These are phyloP conservation scores for Ichthyophthirius multifiliis DNA, from an alignment of 169 alveolate genomes.

Conservation along the genomic window DNA sequence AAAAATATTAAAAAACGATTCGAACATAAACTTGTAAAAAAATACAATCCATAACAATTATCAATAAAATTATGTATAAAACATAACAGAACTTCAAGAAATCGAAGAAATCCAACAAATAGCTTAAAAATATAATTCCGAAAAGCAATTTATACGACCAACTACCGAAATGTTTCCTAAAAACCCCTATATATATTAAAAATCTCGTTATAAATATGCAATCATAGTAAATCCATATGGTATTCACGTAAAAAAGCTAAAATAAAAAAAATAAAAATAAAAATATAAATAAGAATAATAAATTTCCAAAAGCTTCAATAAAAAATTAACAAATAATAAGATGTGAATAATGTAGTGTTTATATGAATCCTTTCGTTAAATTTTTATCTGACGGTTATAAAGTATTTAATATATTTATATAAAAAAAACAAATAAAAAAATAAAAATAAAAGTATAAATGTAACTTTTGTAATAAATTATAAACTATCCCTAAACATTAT, in stretches of 20 bases:
- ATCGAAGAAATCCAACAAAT: constrained; percentile 3
- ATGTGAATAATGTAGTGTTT: constrained; percentile 75
- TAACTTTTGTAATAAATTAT: constrained; percentile 63
- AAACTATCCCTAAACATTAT: constrained; percentile 60
- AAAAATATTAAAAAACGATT: too few species aligned
- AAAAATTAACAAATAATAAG: constrained; percentile 68
- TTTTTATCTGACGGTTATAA: constrained; percentile 54
- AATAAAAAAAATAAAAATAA: too few species aligned
- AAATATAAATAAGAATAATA: constrained; percentile 42
- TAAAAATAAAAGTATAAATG: constrained; percentile 49
- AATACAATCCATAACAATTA: too few species aligned
- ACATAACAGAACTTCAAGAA: neutral
- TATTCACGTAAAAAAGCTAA: too few species aligned
- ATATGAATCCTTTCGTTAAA: constrained; percentile 75
- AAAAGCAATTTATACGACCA: neutral
- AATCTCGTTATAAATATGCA: constrained; percentile 1
- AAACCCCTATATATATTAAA: neutral
- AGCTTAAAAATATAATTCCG: constrained; percentile 6
- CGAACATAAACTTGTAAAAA: too few species aligned
- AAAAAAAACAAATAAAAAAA: too few species aligned
- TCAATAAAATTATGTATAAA: too few species aligned
- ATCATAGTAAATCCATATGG: neutral
- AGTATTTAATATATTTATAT: neutral
- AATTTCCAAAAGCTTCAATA: constrained; percentile 56
- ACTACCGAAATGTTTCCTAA: constrained; percentile 1